Conservation (phyloP, 2,329 filamentous ascomycete species). For the Trichoderma endophyticum region DNA sequence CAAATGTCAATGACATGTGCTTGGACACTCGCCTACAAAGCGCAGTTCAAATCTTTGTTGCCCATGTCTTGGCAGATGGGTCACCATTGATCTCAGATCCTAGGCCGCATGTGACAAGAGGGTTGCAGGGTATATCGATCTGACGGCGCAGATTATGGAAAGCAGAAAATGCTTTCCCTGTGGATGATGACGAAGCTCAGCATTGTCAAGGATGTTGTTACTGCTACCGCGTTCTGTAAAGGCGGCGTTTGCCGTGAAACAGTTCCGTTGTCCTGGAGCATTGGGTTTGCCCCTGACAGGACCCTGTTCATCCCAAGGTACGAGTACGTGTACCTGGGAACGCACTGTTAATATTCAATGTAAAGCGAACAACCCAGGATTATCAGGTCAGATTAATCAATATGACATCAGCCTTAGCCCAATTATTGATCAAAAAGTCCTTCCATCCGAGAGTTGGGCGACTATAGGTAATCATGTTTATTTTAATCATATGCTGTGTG, state of each 20-base stretch:
- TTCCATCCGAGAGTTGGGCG: background rate
- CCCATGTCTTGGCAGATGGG: background rate
- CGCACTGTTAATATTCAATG: background rate
- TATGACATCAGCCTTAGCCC: background rate
- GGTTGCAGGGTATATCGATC: conserved; percentile 2
- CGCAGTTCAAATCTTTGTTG: background rate
- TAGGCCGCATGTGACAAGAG: background rate
- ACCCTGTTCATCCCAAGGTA: background rate
- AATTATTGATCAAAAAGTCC: background rate
- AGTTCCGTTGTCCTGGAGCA: background rate
- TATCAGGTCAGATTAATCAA: background rate
- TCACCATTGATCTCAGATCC: conserved; percentile 5
- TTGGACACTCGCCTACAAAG: background rate
- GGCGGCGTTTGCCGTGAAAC: conserved; percentile 6
- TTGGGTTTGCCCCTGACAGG: background rate
- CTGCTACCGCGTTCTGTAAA: background rate
- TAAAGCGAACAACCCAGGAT: background rate
- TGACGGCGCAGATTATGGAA: background rate
- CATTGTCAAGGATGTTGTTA: background rate
- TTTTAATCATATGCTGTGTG: background rate
- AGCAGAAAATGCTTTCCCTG: background rate
- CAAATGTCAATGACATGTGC: background rate
- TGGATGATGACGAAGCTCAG: background rate
- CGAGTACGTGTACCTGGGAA: background rate
- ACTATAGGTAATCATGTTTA: background rate